Evolutionary conservation across 2,329 filamentous ascomycete species (phyloP).

Genomic region (Fusarium sp.): DNA sequence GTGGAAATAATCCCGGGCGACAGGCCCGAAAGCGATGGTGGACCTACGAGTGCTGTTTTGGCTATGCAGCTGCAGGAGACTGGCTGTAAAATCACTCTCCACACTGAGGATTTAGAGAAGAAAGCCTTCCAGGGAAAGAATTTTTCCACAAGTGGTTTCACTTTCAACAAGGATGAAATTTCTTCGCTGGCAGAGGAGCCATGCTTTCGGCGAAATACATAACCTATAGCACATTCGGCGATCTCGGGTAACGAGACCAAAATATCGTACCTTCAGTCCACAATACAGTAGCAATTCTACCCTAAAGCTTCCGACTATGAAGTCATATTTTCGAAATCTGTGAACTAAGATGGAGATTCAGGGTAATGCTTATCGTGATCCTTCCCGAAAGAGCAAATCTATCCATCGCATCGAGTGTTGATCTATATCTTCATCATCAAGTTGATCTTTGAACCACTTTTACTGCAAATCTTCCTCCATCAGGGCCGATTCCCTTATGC

Average conservation of each 20-base stretch:
- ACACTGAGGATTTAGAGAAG: rapidly evolving
- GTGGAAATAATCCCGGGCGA: too few species aligned
- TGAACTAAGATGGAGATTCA: too few species aligned
- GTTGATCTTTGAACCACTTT: background rate
- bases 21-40: too few species aligned
- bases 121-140: rapidly evolving
- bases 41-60: background rate
- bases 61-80: background rate
- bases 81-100: rapidly evolving
- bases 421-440: background rate
- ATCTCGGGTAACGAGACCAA: background rate
- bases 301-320: background rate
- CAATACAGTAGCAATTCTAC: background rate
- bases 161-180: background rate
- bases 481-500: background rate
- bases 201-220: background rate
- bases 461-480: background rate
- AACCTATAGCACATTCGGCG: background rate
- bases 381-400: background rate
- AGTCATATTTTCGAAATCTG: background rate
- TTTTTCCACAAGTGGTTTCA: background rate
- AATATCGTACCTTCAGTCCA: background rate
- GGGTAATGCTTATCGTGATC: background rate
- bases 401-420: background rate
- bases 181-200: background rate